phyloP scores from a whole-genome alignment of 169 alveolate species.

The Plasmodium cynomolgi region DNA sequence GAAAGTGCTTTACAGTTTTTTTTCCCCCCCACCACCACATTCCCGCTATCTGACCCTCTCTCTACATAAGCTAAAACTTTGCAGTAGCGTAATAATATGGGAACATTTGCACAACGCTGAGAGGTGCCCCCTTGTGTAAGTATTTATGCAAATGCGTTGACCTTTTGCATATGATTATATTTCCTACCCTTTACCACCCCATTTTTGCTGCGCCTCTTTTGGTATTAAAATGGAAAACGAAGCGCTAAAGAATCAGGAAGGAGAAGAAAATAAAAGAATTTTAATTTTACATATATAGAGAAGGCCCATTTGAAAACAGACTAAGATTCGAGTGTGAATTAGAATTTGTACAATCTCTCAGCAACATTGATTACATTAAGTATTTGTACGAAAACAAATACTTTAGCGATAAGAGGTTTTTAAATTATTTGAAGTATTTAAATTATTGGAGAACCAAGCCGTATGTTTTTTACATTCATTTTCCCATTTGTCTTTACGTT shows the following conservation, averaged over 20 bases:
- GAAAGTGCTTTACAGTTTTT: not conserved
- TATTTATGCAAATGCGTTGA: not conserved
- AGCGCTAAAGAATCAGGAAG: not conserved
- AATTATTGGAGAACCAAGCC: conserved; percentile 81
- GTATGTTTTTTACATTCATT: conserved; percentile 78
- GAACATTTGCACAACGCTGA: not conserved
- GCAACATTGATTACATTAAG: conserved; percentile 80
- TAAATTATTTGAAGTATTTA: conserved; percentile 80
- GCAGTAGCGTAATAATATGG: not conserved
- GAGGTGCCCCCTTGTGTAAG: not conserved
- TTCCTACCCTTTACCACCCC: not conserved
- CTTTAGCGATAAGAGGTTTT: conserved; percentile 79
- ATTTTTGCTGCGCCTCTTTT: not conserved
- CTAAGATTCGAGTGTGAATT: conserved; percentile 82
- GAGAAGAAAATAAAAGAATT: conserved; percentile 45
- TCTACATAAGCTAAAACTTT: not conserved
- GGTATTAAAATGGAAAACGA: conserved; percentile 51
- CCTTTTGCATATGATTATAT: not conserved
- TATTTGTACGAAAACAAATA: conserved; percentile 77
- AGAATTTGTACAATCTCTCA: conserved; percentile 85
- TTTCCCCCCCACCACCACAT: not conserved
- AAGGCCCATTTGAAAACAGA: conserved; percentile 76
- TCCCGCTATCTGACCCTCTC: not conserved
- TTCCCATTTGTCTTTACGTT: conserved; percentile 82
- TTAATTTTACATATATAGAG: conserved; percentile 62